Base-by-base conservation (phyloP, 495 filamentous ascomycete species). In the Penicillium riverlandense region DNA sequence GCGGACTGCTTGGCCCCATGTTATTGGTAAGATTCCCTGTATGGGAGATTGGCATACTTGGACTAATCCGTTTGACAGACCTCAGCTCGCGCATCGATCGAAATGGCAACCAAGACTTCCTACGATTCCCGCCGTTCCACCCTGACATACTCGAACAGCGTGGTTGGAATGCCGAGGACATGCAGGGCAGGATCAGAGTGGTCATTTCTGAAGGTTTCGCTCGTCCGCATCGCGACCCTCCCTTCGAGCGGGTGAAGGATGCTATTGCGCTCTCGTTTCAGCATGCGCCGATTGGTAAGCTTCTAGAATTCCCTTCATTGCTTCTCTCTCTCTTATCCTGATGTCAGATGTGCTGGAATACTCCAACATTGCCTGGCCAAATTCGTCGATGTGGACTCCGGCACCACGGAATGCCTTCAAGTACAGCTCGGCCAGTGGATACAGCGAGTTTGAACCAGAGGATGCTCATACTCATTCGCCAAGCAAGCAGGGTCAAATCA, bases 341-440 rank as follows among this genome's bases (percentile, higher is more conserved):
- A n/a, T n/a, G 55, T 22, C 48, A 82, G 86, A 85, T 34, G 70
- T 90, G 9, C 70, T 92, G n/a, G 86, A 91, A 56, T 74, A 65
- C 42, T 83, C 79, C 30, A 75, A 72, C n/a, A 88, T 92, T 53
- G 85, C 87, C 11, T 92, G 86, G 86, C 87, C 87, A 2, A 90
- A 87, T 61, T 72, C 76, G 37, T 59, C 61, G 13, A 88, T 89
- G 84, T 90, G 80, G 83, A 71, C 66, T 10, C 76, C 77, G 14
- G 50, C 65, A 22, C 53, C 62, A 7, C 65, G 68, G 14, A 60
- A 62, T 33, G 58, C 61, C 12, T 63, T 69, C 43, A 65, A 66
- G 36, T 57, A 63, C 16, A 52, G 54, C 37, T 58, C 67, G 11
- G 51, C 50, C 12, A 47, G 40, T n/a, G 44, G 46, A 11, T 45